Percentiles rank a stretch among this genome's conserved stretches.
These are phyloP conservation scores for Lantana camara DNA, from an alignment of 257 asterid species.

Conservation along the genomic window DNA sequence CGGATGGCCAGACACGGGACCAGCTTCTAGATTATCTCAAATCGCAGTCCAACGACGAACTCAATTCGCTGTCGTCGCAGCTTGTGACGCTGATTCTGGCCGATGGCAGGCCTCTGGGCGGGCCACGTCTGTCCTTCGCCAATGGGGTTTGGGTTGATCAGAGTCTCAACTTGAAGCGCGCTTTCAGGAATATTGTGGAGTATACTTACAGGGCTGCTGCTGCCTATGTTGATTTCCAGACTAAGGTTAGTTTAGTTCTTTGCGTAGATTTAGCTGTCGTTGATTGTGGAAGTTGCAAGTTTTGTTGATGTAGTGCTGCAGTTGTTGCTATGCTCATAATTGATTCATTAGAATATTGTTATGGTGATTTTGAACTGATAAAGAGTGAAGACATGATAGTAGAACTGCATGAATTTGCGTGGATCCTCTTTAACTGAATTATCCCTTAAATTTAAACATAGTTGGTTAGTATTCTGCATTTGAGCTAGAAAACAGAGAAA, in stretches of 20 bases:
- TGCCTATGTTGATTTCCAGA: slow-evolving; percentile 47
- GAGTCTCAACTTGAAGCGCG: slow-evolving; percentile 42
- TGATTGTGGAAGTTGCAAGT: no score
- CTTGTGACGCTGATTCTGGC: slow-evolving; percentile 44
- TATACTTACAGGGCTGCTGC: slow-evolving; percentile 52
- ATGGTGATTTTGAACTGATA: no score
- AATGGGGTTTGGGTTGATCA: slow-evolving; percentile 63
- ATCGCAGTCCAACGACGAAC: slow-evolving; percentile 32
- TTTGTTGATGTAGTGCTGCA: no score
- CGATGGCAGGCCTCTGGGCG: slow-evolving; percentile 49
- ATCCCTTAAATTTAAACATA: no score
- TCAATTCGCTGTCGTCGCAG: slow-evolving; percentile 48
- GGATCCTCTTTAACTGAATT: no score
- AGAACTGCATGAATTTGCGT: no score
- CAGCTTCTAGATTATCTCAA: slow-evolving; percentile 46
- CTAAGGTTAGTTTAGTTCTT: slow-evolving; percentile 39
- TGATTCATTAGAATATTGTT: no score
- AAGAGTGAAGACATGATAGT: no score
- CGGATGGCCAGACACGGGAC: slow-evolving; percentile 43
- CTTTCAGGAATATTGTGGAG: slow-evolving; percentile 41
- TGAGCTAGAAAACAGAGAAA: no score
- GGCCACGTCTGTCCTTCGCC: slow-evolving; percentile 53
- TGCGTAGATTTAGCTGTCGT: no score
- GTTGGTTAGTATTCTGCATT: no score
- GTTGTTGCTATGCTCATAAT: no score